These are phyloP conservation scores for Thuja plicata DNA, from an alignment of 83 land plant genomes.

Conservation along the genomic window DNA sequence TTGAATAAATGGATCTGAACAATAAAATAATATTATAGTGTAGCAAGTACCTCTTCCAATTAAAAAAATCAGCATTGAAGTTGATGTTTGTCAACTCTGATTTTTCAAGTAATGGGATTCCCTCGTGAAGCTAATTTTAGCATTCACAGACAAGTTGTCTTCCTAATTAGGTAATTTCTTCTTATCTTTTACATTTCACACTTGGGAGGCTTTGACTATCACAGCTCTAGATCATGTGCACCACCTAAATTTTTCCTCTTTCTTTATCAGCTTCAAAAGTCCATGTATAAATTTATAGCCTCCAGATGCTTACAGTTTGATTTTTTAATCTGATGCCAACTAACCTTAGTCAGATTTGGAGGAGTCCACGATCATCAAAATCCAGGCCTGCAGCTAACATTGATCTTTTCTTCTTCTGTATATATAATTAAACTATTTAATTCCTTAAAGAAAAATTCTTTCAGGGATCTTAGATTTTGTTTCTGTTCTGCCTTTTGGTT, in stretches of 20 bases:
- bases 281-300: background rate
- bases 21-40: background rate
- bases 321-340: background rate
- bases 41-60: background rate
- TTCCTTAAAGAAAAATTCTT: background rate
- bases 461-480: background rate
- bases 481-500: background rate
- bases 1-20: background rate
- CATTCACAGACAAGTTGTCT: background rate
- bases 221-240: background rate
- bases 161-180: background rate
- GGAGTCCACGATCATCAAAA: background rate
- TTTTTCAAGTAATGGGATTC: constrained; percentile 13
- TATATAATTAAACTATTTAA: background rate
- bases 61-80: constrained; percentile 10
- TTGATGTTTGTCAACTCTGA: constrained; percentile 15
- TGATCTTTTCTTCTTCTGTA: background rate
- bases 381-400: background rate
- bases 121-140: constrained; percentile 9
- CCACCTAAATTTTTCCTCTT: background rate
- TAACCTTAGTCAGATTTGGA: background rate
- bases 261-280: background rate
- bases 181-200: background rate
- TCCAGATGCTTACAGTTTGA: background rate
- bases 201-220: background rate